Conservation (phyloP, 495 filamentous ascomycete genomes). For the Talaromyces liani region DNA sequence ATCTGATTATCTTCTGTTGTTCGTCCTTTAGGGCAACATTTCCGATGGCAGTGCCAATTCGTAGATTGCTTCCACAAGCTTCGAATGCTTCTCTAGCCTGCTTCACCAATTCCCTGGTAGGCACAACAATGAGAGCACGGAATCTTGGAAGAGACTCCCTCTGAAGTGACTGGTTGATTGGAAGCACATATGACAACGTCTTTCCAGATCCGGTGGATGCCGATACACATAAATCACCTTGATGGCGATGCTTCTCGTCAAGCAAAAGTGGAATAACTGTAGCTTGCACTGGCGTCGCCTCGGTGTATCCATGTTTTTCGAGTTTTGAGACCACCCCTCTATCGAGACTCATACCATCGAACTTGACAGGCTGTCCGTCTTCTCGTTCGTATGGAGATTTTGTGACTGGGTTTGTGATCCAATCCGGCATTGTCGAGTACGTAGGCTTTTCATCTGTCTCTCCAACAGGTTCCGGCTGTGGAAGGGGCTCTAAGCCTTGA, state of each 20-base stretch:
- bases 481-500: constrained; percentile 67
- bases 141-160: constrained; percentile 51
- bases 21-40: constrained; percentile 69
- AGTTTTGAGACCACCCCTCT: constrained; percentile 53
- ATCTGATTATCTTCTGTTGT: constrained; percentile 56
- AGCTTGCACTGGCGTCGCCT: constrained; percentile 82
- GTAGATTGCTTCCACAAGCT: constrained; percentile 59
- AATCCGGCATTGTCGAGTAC: constrained; percentile 45
- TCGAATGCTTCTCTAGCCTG: constrained; percentile 72
- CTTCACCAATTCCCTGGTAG: constrained; percentile 80
- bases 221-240: constrained; percentile 77
- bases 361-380: constrained; percentile 31
- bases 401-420: constrained; percentile 67
- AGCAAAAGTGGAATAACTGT: constrained; percentile 72
- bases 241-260: constrained; percentile 43
- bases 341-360: constrained; percentile 52
- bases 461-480: constrained; percentile 59
- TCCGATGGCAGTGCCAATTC: constrained; percentile 75
- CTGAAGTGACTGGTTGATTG: constrained; percentile 68
- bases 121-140: constrained; percentile 73
- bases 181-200: constrained; percentile 84
- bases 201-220: constrained; percentile 93
- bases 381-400: constrained; percentile 47
- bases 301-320: constrained; percentile 54
- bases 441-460: constrained; percentile 41